Conservation (phyloP, 148 eudicot genomes). For the Simmondsia chinensis region DNA sequence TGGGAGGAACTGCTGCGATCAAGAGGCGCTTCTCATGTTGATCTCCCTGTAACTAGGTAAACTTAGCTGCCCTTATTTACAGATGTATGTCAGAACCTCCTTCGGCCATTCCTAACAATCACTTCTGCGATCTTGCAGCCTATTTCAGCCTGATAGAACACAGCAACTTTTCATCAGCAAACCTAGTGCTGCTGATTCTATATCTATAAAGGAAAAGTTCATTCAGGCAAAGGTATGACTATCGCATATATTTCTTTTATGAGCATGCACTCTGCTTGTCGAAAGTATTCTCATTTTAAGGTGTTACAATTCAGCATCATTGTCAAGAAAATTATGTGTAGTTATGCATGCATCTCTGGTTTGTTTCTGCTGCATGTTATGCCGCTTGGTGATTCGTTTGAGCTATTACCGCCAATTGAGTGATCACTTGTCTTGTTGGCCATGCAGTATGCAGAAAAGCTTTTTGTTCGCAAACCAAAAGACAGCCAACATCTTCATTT, state of each 20-base stretch:
- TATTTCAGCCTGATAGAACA: conserved; percentile 53
- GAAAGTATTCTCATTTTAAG: too few relatives aligned
- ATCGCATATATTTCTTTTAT: too few relatives aligned
- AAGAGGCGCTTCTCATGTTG: conserved; percentile 65
- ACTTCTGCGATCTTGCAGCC: conserved; percentile 37
- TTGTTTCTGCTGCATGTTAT: background rate
- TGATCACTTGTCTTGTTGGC: conserved; percentile 1
- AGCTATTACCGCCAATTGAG: background rate
- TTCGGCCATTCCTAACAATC: conserved; percentile 8
- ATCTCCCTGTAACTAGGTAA: conserved; percentile 66
- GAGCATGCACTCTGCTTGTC: too few relatives aligned
- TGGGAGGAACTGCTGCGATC: conserved; percentile 94
- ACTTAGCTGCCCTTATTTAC: conserved; percentile 2
- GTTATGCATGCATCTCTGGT: background rate
- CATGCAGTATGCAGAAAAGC: conserved; percentile 79
- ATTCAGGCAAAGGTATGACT: conserved; percentile 82
- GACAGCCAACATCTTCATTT: conserved; percentile 39
- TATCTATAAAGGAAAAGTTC: conserved; percentile 85
- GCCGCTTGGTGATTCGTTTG: background rate
- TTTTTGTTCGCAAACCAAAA: conserved; percentile 63
- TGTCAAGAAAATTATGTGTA: too few relatives aligned
- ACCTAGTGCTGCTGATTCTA: conserved; percentile 81
- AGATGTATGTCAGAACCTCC: background rate
- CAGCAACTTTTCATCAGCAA: conserved; percentile 61
- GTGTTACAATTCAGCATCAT: too few relatives aligned